Base-by-base conservation (phyloP, 2,329 filamentous ascomycete species). In the Zymoseptoria ardabiliae region DNA sequence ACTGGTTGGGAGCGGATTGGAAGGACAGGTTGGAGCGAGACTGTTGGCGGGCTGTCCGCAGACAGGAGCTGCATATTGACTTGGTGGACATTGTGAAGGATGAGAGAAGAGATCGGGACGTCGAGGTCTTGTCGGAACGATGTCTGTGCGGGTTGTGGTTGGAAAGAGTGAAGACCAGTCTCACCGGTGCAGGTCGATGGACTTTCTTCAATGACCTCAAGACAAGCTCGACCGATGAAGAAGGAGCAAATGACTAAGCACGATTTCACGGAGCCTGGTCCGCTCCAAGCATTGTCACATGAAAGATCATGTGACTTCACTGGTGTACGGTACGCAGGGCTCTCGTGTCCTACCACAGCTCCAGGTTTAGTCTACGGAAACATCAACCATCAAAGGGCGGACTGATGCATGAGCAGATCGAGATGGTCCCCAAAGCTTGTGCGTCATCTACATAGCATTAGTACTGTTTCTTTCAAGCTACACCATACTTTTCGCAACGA, bases 1-100 rank as follows among this genome's bases (percentile, higher is more conserved):
- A 45, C 23, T 57, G 41, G 41, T 53, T 41, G 28, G 58, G 22
- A 20, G 55, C 17, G 35, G 35, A 17, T 45, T 45, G 35, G 35
- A 45, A 7, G 35, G 35, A n/a, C 13, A 45, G 35, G 17, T 55
- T 30, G 6, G 54, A 20, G 35, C 53, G 57, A 13, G 59, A 11
- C 22, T 61, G 59, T 10, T 63, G 65, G 28, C 65, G 62, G 50
- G 68, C 58, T 55, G 64, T 61, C 23, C 65, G 63, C 9, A 68
- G 41, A 53, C 67, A 69, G 50, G 61, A 59, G 19, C 55, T 61
- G 60, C 67, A 69, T 13, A 64, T 50, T 28, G 41, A 63, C 35
- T 68, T 68, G 51, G 55, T 61, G 11, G 67, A 58, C 67, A 69
- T 69, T 51, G 53, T 62, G 30, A 45, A 13, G 35, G 11, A 45